Percentiles rank a stretch among this genome's conserved stretches.
These are phyloP conservation scores for Mycena pura DNA, from an alignment of 768 basidiomycete genomes.

Conservation along the genomic window DNA sequence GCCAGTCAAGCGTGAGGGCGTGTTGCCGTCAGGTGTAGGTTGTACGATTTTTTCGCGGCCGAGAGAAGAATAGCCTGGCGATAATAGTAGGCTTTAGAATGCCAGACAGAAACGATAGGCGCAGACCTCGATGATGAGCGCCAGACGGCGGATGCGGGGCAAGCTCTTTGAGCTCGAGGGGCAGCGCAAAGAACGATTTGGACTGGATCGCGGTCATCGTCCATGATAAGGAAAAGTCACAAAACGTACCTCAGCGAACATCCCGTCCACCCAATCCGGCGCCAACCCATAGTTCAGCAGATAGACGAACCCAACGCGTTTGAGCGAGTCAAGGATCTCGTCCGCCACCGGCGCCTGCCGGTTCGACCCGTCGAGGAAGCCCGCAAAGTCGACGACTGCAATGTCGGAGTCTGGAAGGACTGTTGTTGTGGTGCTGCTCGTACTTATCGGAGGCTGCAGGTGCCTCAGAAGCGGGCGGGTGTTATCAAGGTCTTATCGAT, in stretches of 20 bases:
- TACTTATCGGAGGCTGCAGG: no score
- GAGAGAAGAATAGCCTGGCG: constrained; percentile 39
- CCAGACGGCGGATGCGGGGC: constrained; percentile 44
- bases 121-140: constrained; percentile 39
- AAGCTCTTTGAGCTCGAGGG: constrained; percentile 37
- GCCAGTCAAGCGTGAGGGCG: no score
- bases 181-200: constrained; percentile 38
- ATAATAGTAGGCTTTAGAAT: background rate
- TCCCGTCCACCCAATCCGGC: constrained; percentile 32
- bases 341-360: constrained; percentile 38
- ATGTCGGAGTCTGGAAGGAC: no score
- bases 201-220: constrained; percentile 25
- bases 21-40: no score
- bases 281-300: constrained; percentile 39
- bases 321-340: constrained; percentile 38
- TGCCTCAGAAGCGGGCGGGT: no score
- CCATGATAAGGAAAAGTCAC: background rate
- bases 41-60: constrained; percentile 37
- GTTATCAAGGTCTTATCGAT: no score
- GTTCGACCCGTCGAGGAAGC: constrained; percentile 36
- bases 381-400: constrained; percentile 34
- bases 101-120: background rate
- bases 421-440: no score
- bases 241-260: constrained; percentile 40
- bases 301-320: constrained; percentile 40